These are phyloP conservation scores for Lasiosphaeria ovina DNA, from an alignment of 495 filamentous ascomycete species.

Conservation along the genomic window DNA sequence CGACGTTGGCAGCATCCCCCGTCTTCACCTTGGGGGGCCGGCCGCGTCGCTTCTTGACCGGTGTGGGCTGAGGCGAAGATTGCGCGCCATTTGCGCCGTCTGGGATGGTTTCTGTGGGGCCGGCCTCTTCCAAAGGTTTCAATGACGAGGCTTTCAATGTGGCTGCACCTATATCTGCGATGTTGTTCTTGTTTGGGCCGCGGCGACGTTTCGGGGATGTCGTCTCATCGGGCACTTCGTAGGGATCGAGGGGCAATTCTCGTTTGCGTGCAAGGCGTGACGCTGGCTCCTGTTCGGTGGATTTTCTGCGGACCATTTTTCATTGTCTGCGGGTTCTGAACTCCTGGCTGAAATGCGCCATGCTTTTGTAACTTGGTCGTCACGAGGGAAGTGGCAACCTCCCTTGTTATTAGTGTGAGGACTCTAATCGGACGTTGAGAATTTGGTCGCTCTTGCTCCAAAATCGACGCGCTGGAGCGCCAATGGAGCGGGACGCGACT, in stretches of 20 bases:
- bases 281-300: conserved; percentile 12
- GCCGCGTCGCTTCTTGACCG: conserved; percentile 22
- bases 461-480: conserved; percentile 15
- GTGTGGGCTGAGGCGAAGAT: conserved; percentile 16
- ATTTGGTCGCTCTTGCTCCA: conserved; percentile 1
- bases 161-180: not conserved
- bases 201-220: conserved; percentile 22
- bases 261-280: conserved; percentile 20
- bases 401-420: too few species aligned
- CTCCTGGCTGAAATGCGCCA: not conserved
- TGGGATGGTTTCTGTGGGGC: not conserved
- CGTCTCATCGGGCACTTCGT: conserved; percentile 31
- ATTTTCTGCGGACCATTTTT: conserved; percentile 25
- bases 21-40: conserved; percentile 25
- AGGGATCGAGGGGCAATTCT: conserved; percentile 22
- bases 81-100: not conserved
- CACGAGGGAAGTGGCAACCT: not conserved
- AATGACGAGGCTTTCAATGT: not conserved
- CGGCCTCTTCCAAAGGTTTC: not conserved
- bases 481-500: conserved; percentile 21
- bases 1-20: conserved; percentile 15
- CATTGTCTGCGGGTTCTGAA: not conserved
- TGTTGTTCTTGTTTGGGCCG: not conserved
- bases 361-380: conserved; percentile 4
- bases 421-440: not conserved